Percentiles rank a stretch among this genome's conserved stretches.
Evolutionary conservation across 176 grass and related monocot genomes (phyloP).

Genomic region (Dactylis glomerata): DNA sequence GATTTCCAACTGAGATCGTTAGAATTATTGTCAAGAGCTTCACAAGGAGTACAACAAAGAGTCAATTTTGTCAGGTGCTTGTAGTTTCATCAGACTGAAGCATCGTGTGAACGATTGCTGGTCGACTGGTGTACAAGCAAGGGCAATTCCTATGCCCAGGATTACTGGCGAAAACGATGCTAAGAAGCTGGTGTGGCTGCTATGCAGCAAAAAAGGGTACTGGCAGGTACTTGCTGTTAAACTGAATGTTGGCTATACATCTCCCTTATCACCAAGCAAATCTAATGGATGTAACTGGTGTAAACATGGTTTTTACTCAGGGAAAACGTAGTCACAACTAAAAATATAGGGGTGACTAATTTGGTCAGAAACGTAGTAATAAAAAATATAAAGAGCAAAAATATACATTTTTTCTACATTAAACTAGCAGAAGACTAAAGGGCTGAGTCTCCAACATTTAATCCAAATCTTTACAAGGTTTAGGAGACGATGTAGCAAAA

Average conservation of each 20-base stretch:
- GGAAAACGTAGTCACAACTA: too few relatives aligned
- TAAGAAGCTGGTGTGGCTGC: background rate
- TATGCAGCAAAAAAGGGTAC: background rate
- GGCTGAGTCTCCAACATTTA: background rate
- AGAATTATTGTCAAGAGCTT: background rate
- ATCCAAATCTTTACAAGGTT: background rate
- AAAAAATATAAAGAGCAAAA: too few relatives aligned
- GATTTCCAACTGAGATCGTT: background rate
- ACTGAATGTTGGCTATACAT: too few relatives aligned
- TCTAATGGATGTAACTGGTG: too few relatives aligned
- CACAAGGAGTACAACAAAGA: background rate
- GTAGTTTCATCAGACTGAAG: background rate
- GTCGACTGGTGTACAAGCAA: background rate
- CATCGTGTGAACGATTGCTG: background rate
- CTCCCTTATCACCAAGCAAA: too few relatives aligned
- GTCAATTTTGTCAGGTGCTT: background rate
- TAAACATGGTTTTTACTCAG: too few relatives aligned
- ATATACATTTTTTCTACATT: background rate
- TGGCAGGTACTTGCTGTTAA: background rate
- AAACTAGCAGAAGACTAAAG: background rate
- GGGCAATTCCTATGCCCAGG: background rate
- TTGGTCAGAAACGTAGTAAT: background rate
- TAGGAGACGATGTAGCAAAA: background rate
- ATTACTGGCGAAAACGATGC: background rate
- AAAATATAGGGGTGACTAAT: background rate